Percentiles rank a stretch among this genome's conserved stretches.
These are phyloP conservation scores for Leccinum incarnatum DNA, from an alignment of 768 basidiomycete genomes.

Conservation along the genomic window DNA sequence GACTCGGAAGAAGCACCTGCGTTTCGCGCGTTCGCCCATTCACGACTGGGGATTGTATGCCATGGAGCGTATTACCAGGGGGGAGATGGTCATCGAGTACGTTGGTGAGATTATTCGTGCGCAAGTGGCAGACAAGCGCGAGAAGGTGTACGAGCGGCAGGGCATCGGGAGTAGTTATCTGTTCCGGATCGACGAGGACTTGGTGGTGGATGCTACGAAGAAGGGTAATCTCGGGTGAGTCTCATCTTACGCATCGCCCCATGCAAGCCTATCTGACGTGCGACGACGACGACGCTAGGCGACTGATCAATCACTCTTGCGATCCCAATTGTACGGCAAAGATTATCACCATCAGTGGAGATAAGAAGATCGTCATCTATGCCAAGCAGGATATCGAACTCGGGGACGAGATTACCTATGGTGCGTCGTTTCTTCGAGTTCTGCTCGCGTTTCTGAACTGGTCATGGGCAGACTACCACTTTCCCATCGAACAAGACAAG, in stretches of 20 bases:
- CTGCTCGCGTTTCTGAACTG: background rate
- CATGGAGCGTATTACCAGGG: constrained; percentile 89
- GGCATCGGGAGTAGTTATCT: constrained; percentile 98
- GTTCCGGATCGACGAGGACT: constrained; percentile 96
- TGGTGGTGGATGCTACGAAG: constrained; percentile 98
- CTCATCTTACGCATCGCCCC: background rate
- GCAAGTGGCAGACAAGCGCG: constrained; percentile 93
- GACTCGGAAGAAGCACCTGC: constrained; percentile 95
- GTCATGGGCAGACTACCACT: constrained; percentile 81
- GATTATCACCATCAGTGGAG: constrained; percentile 86
- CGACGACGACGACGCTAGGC: constrained; percentile 44
- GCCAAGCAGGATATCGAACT: constrained; percentile 95
- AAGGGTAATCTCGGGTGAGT: constrained; percentile 96
- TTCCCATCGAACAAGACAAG: constrained; percentile 98
- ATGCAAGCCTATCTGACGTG: constrained; percentile 9
- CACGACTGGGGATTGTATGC: constrained; percentile 99
- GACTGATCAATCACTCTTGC: constrained; percentile 98
- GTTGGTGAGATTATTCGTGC: constrained; percentile 97
- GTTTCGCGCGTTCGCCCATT: constrained; percentile 92
- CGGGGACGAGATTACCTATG: constrained; percentile 97
- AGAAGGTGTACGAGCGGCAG: constrained; percentile 94
- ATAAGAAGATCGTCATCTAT: constrained; percentile 99
- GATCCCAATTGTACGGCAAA: constrained; percentile 92
- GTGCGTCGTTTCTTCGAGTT: constrained; percentile 42
- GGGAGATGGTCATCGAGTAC: constrained; percentile 99